Evolutionary conservation across 345 rosid genomes (phyloP).

Genomic region (Salix dunnii): DNA sequence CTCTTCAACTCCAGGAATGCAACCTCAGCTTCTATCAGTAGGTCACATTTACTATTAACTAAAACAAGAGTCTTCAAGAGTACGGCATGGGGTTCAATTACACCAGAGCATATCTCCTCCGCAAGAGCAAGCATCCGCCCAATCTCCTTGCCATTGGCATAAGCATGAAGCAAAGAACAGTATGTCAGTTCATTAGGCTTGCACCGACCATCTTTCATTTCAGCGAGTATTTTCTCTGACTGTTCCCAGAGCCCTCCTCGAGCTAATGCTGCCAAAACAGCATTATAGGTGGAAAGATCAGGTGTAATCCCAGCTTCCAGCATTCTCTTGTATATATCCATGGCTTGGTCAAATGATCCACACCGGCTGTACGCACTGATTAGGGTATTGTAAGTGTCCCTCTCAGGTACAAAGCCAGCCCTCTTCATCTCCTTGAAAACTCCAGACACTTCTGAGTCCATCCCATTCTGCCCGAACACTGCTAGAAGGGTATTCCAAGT

Average conservation of each 20-base stretch:
- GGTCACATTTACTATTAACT: conserved; percentile 82
- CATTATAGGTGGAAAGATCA: conserved; percentile 86
- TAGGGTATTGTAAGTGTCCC: conserved; percentile 86
- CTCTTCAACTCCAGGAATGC: conserved; percentile 70
- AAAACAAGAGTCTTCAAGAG: conserved; percentile 84
- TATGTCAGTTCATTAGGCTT: conserved; percentile 84
- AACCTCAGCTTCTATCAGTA: conserved; percentile 63
- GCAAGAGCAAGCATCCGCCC: conserved; percentile 72
- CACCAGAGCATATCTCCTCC: conserved; percentile 77
- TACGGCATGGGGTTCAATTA: conserved; percentile 62
- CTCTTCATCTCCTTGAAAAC: conserved; percentile 98
- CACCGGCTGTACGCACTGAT: conserved; percentile 91
- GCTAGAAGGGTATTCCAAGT: conserved; percentile 93
- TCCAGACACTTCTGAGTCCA: conserved; percentile 85
- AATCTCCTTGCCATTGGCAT: conserved; percentile 79
- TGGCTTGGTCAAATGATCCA: conserved; percentile 83
- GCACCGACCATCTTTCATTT: conserved; percentile 74
- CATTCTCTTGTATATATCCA: conserved; percentile 78
- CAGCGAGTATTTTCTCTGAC: conserved; percentile 74
- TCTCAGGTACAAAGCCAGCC: conserved; percentile 87
- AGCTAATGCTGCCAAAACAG: conserved; percentile 89
- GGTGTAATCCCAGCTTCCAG: conserved; percentile 80
- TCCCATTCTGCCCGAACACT: conserved; percentile 87
- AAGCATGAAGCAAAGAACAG: conserved; percentile 85
- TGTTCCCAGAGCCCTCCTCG: conserved; percentile 97